Evolutionary conservation across 148 eudicot species (phyloP).

Genomic region (Persicaria maculosa): DNA sequence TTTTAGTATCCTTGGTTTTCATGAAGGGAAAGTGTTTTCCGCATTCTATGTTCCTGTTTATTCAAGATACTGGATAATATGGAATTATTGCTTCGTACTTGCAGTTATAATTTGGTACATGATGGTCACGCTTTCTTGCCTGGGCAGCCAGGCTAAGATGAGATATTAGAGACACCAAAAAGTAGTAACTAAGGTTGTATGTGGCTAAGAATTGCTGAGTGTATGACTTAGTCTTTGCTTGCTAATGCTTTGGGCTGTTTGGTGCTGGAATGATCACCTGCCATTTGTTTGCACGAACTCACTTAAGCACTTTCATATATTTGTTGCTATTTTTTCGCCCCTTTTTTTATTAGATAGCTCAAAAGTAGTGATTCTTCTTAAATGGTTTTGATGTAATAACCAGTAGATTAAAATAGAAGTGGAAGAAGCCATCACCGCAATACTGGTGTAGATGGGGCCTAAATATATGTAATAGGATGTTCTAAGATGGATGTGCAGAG

Average conservation of each 20-base stretch:
- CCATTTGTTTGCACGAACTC: not conserved
- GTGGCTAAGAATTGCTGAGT: not conserved
- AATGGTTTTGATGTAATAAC: not conserved
- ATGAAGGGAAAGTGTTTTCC: not conserved
- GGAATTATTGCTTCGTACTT: not conserved
- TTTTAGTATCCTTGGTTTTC: not conserved
- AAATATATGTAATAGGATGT: not conserved
- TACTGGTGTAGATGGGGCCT: not conserved
- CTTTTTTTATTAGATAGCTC: not conserved
- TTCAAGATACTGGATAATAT: not conserved
- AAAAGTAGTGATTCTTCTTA: not conserved
- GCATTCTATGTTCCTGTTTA: not conserved
- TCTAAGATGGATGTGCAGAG: not conserved
- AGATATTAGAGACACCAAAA: not conserved
- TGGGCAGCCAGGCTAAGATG: not conserved
- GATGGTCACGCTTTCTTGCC: not conserved
- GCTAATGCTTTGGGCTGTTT: not conserved
- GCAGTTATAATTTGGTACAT: slow-evolving; percentile 1
- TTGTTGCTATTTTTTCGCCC: not conserved
- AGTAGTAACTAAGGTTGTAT: not conserved
- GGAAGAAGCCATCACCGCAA: not conserved
- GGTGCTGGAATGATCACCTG: not conserved
- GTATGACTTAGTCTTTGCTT: not conserved
- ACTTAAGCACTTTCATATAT: not conserved
- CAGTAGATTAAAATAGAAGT: not conserved